These are phyloP conservation scores for Microbotryomycetes sp. DNA, from an alignment of 1,284 basidiomycete genomes.

Conservation along the genomic window DNA sequence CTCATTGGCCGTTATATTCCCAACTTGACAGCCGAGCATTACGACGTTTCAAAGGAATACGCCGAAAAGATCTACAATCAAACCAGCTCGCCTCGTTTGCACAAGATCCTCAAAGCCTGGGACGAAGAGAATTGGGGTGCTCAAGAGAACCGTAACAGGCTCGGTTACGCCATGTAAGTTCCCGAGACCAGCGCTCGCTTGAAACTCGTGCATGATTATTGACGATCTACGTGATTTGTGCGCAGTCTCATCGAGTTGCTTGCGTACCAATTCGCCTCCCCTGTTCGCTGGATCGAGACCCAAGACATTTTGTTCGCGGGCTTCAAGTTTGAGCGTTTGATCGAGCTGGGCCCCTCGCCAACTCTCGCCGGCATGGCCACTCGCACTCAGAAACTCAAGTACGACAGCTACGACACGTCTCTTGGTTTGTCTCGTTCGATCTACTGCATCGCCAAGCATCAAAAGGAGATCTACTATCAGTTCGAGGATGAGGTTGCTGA, in stretches of 20 bases:
- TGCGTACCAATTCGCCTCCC: slow-evolving; percentile 83
- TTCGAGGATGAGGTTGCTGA: slow-evolving; percentile 75
- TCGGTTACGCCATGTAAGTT: slow-evolving; percentile 73
- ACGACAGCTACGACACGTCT: slow-evolving; percentile 83
- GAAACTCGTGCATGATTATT: neutral
- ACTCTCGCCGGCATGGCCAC: slow-evolving; percentile 94
- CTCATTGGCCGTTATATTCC: slow-evolving; percentile 93
- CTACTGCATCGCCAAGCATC: slow-evolving; percentile 89
- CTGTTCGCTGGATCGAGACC: slow-evolving; percentile 97
- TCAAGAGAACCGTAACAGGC: slow-evolving; percentile 73
- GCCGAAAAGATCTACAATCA: slow-evolving; percentile 92
- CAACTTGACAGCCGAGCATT: slow-evolving; percentile 91
- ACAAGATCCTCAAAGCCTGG: slow-evolving; percentile 88
- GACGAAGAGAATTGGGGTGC: slow-evolving; percentile 83
- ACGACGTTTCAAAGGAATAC: slow-evolving; percentile 82
- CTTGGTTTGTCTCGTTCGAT: slow-evolving; percentile 72
- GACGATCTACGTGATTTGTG: neutral
- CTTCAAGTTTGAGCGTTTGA: slow-evolving; percentile 87
- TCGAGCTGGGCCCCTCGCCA: slow-evolving; percentile 93
- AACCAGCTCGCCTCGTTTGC: slow-evolving; percentile 65
- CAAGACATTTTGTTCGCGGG: slow-evolving; percentile 87
- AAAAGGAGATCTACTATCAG: slow-evolving; percentile 94
- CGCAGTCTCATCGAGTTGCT: slow-evolving; percentile 76
- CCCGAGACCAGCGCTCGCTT: neutral
- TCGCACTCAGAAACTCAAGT: slow-evolving; percentile 77